These are phyloP conservation scores for Globisporangium nodosum DNA, from an alignment of 352 stramenopile genomes.

Conservation along the genomic window DNA sequence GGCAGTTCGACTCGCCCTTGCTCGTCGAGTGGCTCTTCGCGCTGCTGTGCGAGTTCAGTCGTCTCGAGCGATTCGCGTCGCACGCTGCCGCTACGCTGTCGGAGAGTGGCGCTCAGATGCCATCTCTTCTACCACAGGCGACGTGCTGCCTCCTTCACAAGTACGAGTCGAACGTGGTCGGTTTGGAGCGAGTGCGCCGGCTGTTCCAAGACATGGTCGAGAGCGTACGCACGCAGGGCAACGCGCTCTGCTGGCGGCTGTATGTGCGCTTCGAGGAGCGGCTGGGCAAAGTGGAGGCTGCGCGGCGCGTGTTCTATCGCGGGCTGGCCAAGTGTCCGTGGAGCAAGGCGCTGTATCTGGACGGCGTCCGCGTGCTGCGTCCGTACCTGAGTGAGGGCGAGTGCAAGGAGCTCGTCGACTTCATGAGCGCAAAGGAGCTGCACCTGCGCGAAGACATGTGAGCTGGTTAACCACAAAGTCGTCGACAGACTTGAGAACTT, in stretches of 20 bases:
- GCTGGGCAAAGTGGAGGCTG: constrained; percentile 57
- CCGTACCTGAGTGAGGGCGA: constrained; percentile 57
- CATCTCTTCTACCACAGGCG: not conserved
- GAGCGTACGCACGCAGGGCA: constrained; percentile 40
- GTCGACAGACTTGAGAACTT: no score
- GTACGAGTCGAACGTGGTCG: constrained; percentile 53
- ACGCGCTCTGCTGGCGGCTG: constrained; percentile 59
- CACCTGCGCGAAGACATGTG: constrained; percentile 31
- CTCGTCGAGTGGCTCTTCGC: constrained; percentile 74
- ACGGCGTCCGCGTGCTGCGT: constrained; percentile 53
- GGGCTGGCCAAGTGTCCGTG: constrained; percentile 63
- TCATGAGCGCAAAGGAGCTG: constrained; percentile 71
- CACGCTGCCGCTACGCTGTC: not conserved
- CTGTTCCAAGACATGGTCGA: constrained; percentile 66
- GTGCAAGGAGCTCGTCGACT: constrained; percentile 56
- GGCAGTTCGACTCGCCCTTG: constrained; percentile 57
- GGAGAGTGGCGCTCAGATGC: not conserved
- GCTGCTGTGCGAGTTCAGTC: constrained; percentile 56
- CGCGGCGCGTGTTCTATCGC: constrained; percentile 72
- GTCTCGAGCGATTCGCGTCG: constrained; percentile 29
- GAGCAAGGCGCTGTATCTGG: constrained; percentile 75
- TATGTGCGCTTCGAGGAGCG: constrained; percentile 77
- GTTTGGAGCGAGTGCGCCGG: constrained; percentile 44
- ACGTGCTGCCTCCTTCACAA: constrained; percentile 67
- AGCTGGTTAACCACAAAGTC: no score